Evolutionary conservation across 1,139 yeast species (phyloP).

Genomic region (Nadsonia starkeyi-henricii): DNA sequence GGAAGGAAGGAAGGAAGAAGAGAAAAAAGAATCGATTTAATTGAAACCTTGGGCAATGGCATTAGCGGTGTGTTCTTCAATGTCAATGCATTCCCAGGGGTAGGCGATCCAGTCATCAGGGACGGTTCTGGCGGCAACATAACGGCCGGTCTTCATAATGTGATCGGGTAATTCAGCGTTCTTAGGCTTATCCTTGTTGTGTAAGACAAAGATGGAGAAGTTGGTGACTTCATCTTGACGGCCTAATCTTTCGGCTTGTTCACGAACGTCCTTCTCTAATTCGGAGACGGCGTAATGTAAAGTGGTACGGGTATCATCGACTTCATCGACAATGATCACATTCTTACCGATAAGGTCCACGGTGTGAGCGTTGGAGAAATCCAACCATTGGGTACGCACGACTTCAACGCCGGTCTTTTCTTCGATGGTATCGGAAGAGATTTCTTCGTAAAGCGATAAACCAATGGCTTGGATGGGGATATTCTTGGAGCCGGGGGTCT

Average conservation of each 20-base stretch:
- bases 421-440: conserved; percentile 39
- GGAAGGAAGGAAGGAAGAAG: too few species aligned
- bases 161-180: conserved; percentile 61
- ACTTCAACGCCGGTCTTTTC: conserved; percentile 76
- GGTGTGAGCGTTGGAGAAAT: conserved; percentile 47
- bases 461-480: conserved; percentile 92
- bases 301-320: conserved; percentile 91
- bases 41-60: conserved; percentile 19
- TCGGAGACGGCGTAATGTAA: conserved; percentile 83
- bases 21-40: not conserved
- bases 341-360: conserved; percentile 65
- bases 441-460: conserved; percentile 74
- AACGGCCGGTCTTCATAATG: conserved; percentile 52
- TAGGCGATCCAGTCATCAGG: conserved; percentile 95
- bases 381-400: conserved; percentile 91
- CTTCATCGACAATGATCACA: conserved; percentile 80
- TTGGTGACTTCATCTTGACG: conserved; percentile 45
- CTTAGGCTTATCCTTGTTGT: conserved; percentile 83
- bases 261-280: conserved; percentile 66
- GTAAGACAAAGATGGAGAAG: conserved; percentile 82
- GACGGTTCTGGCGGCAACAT: conserved; percentile 81
- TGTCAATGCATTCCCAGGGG: conserved; percentile 93
- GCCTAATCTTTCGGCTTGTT: conserved; percentile 38
- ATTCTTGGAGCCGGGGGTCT: conserved; percentile 74
- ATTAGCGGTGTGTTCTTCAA: conserved; percentile 69